A percentile compares a stretch with the other conserved stretches of the same genome.
Evolutionary conservation across 257 asterid genomes (phyloP).

Genomic region (Capsicum pubescens): DNA sequence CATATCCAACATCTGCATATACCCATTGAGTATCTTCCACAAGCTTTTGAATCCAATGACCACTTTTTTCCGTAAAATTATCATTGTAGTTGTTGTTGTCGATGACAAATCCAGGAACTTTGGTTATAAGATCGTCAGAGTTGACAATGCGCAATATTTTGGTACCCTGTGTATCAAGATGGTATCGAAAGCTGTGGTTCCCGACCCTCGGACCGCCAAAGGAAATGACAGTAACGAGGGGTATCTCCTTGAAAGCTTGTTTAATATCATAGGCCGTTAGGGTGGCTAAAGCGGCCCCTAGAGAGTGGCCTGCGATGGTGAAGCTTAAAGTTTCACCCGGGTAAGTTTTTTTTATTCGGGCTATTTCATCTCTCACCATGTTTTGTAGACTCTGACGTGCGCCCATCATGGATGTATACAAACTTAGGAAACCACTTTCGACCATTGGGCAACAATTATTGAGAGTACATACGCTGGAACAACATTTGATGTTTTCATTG

Average conservation of each 20-base stretch:
- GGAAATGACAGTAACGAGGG: conserved; percentile 77
- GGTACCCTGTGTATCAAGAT: conserved; percentile 71
- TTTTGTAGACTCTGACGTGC: conserved; percentile 58
- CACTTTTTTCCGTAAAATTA: conserved; percentile 21
- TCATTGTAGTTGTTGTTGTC: conserved; percentile 43
- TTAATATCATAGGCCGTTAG: conserved; percentile 84
- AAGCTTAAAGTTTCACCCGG: conserved; percentile 66
- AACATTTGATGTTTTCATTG: not conserved
- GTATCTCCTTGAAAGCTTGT: conserved; percentile 49
- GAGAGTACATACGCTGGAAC: not conserved
- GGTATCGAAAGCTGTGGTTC: conserved; percentile 65
- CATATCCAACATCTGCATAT: conserved; percentile 95
- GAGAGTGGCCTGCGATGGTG: conserved; percentile 93
- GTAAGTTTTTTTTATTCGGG: conserved; percentile 49
- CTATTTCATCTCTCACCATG: conserved; percentile 55
- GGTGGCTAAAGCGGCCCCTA: conserved; percentile 94
- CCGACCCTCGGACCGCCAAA: conserved; percentile 98
- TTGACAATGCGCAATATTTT: conserved; percentile 83
- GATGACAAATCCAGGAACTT: conserved; percentile 81
- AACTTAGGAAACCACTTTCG: conserved; percentile 82
- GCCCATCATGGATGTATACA: conserved; percentile 65
- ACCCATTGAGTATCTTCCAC: conserved; percentile 77
- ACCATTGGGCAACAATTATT: conserved; percentile 63
- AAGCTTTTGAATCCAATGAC: conserved; percentile 58
- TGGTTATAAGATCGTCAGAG: conserved; percentile 79